Base-by-base conservation (phyloP, 2,329 filamentous ascomycete species). In the Rutstroemia sp. region DNA sequence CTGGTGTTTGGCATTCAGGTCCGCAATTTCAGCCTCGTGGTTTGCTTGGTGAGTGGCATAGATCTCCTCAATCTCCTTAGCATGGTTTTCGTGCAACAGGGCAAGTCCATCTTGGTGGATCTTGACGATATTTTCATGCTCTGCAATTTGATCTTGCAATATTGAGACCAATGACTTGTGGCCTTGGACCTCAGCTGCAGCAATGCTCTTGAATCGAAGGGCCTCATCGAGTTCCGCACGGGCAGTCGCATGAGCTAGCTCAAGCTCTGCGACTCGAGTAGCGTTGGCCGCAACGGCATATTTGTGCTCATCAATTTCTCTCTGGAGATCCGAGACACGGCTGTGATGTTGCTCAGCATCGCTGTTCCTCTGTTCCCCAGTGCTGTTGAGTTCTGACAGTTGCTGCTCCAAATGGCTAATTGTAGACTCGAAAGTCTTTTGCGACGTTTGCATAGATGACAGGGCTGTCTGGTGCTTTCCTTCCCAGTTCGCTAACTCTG, bases 261-360 rank as follows among this genome's bases (percentile, higher is more conserved):
- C 90, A 14, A 96, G 77, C 61, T 88, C 81, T 3, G 83, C 78
- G 30, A 96, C 84, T 64, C 85, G 88, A 40, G 79, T 69, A 12
- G 83, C 76, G 64, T 92, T 89, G 62, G 76, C 78, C 60, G 80
- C 79, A 64, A 95, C 86, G 39, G 88, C 81, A 3, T 79, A 74
- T 73, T 88, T 92, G 73, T 95, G 91, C 67, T 90, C 84, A 51
- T 92, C 84, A 53, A 96, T 86, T 68, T 95, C 86, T 58, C 73
- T 78, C 60, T 88, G 87, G 44, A 96, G 73, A 46, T 76, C 76
- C 38, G 76, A 73, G 36, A 88, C 73, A 48, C 85, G 73, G 38
- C 80, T 21, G n/a, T 54, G 44, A 27, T 49, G 34, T 19, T 57
- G 76, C 57, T 85, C 74, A 59, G 89, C 83, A 67, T 80, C 78